Evolutionary conservation across 176 grass and related monocot species (phyloP), one percentile per base, ranked within the genome.

Genomic region (Oryza brachyantha): DNA sequence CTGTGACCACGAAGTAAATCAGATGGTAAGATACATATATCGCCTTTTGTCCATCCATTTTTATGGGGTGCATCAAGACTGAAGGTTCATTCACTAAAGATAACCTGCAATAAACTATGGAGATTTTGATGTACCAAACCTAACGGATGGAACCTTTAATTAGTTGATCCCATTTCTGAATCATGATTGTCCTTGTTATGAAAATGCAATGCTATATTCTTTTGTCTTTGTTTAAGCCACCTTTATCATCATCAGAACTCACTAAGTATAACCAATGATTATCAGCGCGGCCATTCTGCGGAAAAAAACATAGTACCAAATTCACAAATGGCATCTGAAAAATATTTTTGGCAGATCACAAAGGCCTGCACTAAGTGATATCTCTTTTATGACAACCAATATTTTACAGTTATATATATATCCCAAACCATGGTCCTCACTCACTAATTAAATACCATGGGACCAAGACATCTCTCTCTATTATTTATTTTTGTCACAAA

Each of bases 151-250:
- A n/a, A 64, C 81, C 64, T 70, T 70, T 76, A 41, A 79, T 84
- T 32, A 76, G 64, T 59, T 52, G 35, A 59, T 76, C 76, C 65
- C 37, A 45, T 80, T 84, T 21, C 32, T 64, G 81, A 68, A 84
- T 80, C 70, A 80, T 84, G 81, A 80, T 27, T 58, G 52, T 57
- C 52, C 52, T 57, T 57, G 17, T 11, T 55, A 64, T 43, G 57
- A 8, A 64, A 59, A 21, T 32, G 43, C 34, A 17, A 72, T 77
- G 79, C 79, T 13, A 34, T 67, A 42, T 75, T 84, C 16, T 45
- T 71, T 58, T 70, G 54, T 86, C 65, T 13, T 43, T 64, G 16
- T 81, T 84, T 76, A 76, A 57, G 24, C 52, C 52, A 10, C 29
- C 1, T 64, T 55, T 40, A 73, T 55, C 81, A 74, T 80, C 64